Conservation (phyloP, 345 rosid genomes). For the Citrus medica region DNA sequence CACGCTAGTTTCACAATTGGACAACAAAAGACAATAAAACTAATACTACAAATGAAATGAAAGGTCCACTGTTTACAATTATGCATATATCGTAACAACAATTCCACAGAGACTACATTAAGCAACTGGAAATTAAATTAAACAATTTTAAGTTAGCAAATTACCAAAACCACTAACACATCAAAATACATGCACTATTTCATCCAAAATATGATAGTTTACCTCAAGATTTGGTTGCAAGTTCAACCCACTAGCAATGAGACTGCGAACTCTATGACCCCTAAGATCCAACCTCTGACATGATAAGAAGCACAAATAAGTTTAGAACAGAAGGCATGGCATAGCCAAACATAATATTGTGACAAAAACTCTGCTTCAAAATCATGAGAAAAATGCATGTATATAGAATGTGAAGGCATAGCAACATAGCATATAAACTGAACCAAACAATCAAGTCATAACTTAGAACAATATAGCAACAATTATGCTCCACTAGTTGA, state of each 20-base stretch:
- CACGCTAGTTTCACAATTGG: neutral
- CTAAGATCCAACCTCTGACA: conserved; percentile 91
- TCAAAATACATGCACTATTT: neutral
- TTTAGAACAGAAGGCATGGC: conserved; percentile 8
- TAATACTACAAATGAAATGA: neutral
- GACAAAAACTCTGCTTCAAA: neutral
- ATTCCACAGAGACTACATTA: neutral
- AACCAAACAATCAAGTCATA: neutral
- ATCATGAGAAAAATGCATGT: neutral
- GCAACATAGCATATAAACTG: neutral
- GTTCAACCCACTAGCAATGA: conserved; percentile 73
- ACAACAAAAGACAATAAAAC: neutral
- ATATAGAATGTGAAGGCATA: too few relatives aligned
- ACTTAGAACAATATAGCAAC: neutral
- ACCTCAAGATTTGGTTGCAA: conserved; percentile 91
- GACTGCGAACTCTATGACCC: conserved; percentile 87
- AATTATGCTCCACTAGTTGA: neutral
- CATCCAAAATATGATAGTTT: conserved; percentile 11
- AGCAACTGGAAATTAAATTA: neutral
- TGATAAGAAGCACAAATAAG: conserved; percentile 18
- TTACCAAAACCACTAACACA: neutral
- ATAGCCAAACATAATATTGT: conserved; percentile 6
- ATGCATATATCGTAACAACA: neutral
- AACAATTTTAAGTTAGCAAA: neutral
- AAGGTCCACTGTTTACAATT: neutral